Conservation (phyloP, 2,329 filamentous ascomycete genomes). For the Furcasterigmium sp. region DNA sequence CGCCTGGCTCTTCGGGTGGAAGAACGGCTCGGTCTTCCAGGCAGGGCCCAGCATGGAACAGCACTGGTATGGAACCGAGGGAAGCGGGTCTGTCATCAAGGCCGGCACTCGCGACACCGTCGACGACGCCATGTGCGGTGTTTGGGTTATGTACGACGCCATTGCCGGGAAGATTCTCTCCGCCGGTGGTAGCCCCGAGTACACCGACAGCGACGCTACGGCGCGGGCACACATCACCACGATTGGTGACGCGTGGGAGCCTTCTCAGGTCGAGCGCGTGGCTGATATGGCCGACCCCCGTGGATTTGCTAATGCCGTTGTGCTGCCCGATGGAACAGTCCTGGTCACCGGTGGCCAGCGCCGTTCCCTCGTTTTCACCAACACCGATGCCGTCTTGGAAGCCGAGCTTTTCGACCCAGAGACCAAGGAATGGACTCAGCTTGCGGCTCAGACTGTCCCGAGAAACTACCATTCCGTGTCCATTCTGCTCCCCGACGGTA, state of each 20-base stretch:
- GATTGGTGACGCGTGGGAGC: constrained; percentile 24
- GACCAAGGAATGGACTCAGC: constrained; percentile 29
- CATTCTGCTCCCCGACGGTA: constrained; percentile 43
- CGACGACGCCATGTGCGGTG: constrained; percentile 48
- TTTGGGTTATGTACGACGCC: constrained; percentile 53
- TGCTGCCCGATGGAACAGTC: constrained; percentile 42
- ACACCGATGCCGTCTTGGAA: constrained; percentile 30
- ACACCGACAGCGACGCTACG: constrained; percentile 35
- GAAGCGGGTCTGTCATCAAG: constrained; percentile 29
- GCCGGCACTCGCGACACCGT: constrained; percentile 36
- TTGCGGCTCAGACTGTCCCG: constrained; percentile 30
- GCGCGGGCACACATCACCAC: constrained; percentile 44
- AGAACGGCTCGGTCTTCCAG: constrained; percentile 46
- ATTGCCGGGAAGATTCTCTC: constrained; percentile 52
- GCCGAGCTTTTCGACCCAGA: constrained; percentile 42
- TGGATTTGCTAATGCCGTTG: constrained; percentile 31
- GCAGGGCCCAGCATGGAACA: constrained; percentile 48
- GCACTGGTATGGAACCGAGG: constrained; percentile 50
- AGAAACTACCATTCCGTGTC: constrained; percentile 45
- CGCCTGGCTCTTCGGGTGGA: constrained; percentile 30
- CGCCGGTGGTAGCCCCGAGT: constrained; percentile 41
- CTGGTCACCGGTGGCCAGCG: constrained; percentile 43
- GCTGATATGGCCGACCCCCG: constrained; percentile 29
- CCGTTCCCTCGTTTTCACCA: constrained; percentile 36
- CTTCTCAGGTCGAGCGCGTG: constrained; percentile 19